phyloP scores from a whole-genome alignment of 192 early-diverging fungal genomes.

The Globomyces pollinis-pini region DNA sequence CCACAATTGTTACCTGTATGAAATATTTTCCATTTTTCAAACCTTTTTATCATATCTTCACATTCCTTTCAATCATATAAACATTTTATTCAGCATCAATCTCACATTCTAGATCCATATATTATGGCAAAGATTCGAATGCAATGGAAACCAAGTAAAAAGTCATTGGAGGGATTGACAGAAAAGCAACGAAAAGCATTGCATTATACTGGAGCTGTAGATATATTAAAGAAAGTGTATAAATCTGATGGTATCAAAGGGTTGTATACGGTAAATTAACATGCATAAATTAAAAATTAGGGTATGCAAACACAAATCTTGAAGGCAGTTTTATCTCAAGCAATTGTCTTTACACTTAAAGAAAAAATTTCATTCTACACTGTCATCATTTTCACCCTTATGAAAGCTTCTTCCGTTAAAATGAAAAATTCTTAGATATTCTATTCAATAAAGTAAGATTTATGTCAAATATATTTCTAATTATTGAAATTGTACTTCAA shows the following conservation, averaged over 20 bases:
- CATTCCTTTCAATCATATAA: conserved; percentile 10
- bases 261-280: conserved; percentile 77
- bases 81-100: conserved; percentile 39
- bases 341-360: conserved; percentile 94
- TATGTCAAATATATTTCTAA: too few relatives aligned
- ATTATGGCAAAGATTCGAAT: conserved; percentile 99
- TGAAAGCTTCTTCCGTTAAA: too few relatives aligned
- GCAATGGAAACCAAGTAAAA: conserved; percentile 56
- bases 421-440: too few relatives aligned
- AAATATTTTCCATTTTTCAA: too few relatives aligned
- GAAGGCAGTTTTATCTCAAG: conserved; percentile 99
- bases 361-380: conserved; percentile 80
- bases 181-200: conserved; percentile 34
- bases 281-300: conserved; percentile 36
- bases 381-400: conserved; percentile 40
- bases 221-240: conserved; percentile 76
- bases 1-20: conserved; percentile 52
- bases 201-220: conserved; percentile 73
- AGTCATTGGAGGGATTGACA: conserved; percentile 33
- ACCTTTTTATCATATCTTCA: conserved; percentile 16
- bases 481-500: too few relatives aligned
- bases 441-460: too few relatives aligned
- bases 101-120: conserved; percentile 86
- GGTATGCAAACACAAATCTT: conserved; percentile 96
- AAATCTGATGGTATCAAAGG: conserved; percentile 74